A percentile compares a stretch with the other conserved stretches of the same genome.
Evolutionary conservation across 2,329 filamentous ascomycete genomes (phyloP).

Genomic region (Calcarisporium arbuscula): DNA sequence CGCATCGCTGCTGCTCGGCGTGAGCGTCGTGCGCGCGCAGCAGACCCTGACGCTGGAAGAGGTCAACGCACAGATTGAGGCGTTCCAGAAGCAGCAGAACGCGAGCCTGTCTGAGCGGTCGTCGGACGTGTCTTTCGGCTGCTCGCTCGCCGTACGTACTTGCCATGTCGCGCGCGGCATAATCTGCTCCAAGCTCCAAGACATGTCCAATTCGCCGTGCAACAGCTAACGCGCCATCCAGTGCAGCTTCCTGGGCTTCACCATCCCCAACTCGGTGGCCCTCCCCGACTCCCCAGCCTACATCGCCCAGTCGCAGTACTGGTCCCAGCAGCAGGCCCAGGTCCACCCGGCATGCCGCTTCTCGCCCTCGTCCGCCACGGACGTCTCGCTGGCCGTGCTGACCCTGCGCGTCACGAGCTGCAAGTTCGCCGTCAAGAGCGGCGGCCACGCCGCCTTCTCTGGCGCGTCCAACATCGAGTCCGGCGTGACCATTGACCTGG

Average conservation of each 20-base stretch:
- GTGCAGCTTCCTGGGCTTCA: conserved; percentile 16
- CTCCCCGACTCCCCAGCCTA: conserved; percentile 13
- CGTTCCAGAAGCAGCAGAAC: conserved; percentile 6
- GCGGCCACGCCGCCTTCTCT: conserved; percentile 24
- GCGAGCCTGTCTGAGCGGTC: conserved; percentile 1
- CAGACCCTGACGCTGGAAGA: conserved; percentile 4
- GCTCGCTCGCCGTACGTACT: conserved; percentile 6
- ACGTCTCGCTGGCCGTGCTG: conserved; percentile 20
- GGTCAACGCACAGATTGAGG: conserved; percentile 11
- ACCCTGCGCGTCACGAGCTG: conserved; percentile 18
- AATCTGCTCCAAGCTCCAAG: too few species aligned
- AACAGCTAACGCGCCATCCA: conserved; percentile 4
- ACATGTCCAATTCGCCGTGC: conserved; percentile 2
- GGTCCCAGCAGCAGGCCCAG: conserved; percentile 17
- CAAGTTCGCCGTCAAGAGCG: conserved; percentile 25
- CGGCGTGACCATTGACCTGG: conserved; percentile 22
- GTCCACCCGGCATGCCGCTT: conserved; percentile 17
- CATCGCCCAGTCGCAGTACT: conserved; percentile 15
- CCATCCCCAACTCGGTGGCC: conserved; percentile 8
- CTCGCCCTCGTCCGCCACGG: conserved; percentile 15
- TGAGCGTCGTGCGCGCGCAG: conserved; percentile 2
- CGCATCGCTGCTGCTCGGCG: conserved; percentile 2
- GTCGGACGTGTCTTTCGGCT: conserved; percentile 2
- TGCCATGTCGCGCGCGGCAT: background rate
- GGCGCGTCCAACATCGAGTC: conserved; percentile 19